Evolutionary conservation across 2,329 filamentous ascomycete genomes (phyloP), one percentile per base, ranked within the genome.

Genomic region (Polychaeton citri): DNA sequence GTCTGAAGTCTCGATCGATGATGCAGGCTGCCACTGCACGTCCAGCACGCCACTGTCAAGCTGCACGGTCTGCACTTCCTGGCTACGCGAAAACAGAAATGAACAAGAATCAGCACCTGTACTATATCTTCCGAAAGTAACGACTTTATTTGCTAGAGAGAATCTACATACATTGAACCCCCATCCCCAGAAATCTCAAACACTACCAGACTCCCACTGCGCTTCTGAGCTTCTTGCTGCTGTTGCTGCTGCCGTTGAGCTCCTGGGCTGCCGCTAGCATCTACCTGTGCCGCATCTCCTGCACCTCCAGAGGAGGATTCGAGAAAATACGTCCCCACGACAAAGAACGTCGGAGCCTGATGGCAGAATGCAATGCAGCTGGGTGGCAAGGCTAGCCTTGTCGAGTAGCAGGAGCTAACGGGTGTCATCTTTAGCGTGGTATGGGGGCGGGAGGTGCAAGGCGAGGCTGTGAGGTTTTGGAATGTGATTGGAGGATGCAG

Each of bases 281-380:
- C 8, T 26, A 8, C 13, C 8, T 26, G 8, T 8, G 13, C 19
- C 19, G 6, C 6, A 8, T 43, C 34, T 30, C 32, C 16, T 19
- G 41, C 31, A 15, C 36, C 55, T 42, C n/a, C n/a, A n/a, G n/a
- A n/a, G n/a, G 17, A 37, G 6, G 36, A 38, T 43, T 85, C 65
- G 19, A 94, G 68, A 43, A 80, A 74, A 58, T 95, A 95, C 1
- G 87, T 94, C 26, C 87, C 88, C 33, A 94, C 71, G 0, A 92
- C 66, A 45, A 93, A 78, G 50, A 79, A 74, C 0, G 75, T 61
- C 0, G 74, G 71, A 39, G 74, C 53, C 1, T 59, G 56, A 1
- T 76, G 75, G 43, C 74, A 81, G 49, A 86, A 84, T 41, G 82
- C 76, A n/a, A 86, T 66, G 52, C 81, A 87, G 50, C 81, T 83